These are phyloP conservation scores for Botrytis porri DNA, from an alignment of 2,329 filamentous ascomycete species.

Conservation along the genomic window DNA sequence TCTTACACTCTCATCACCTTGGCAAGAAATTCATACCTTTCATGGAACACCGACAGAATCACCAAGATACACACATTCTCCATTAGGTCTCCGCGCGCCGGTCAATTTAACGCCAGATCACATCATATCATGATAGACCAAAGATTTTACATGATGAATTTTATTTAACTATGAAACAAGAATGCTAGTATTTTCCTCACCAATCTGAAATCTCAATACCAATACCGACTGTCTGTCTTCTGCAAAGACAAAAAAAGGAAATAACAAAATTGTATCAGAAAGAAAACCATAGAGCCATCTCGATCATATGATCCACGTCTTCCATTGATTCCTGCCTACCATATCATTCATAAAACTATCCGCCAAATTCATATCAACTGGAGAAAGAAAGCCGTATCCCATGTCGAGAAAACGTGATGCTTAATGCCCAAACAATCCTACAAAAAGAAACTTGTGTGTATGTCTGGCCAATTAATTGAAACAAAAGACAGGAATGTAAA, in stretches of 20 bases:
- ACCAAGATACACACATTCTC: neutral
- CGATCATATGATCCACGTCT: neutral
- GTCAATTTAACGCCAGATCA: neutral
- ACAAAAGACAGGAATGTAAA: neutral
- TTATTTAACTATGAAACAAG: constrained; percentile 13
- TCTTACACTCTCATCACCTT: neutral
- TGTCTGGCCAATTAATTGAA: neutral
- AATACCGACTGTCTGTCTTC: neutral
- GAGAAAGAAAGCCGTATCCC: neutral
- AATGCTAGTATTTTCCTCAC: neutral
- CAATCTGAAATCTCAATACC: neutral
- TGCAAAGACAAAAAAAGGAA: constrained; percentile 7
- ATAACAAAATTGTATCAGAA: neutral
- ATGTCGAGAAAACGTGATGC: neutral
- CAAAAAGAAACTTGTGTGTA: constrained; percentile 12
- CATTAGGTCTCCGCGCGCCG: neutral
- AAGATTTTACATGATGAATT: neutral
- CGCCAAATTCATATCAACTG: neutral
- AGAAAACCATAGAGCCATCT: neutral
- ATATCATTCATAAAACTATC: neutral
- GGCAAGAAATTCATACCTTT: neutral
- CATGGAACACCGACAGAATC: neutral
- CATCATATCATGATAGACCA: neutral
- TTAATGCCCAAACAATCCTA: constrained; percentile 16
- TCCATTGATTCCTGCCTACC: neutral